Evolutionary conservation across 2,329 filamentous ascomycete genomes (phyloP).

Genomic region (Pseudopyricularia javanii): DNA sequence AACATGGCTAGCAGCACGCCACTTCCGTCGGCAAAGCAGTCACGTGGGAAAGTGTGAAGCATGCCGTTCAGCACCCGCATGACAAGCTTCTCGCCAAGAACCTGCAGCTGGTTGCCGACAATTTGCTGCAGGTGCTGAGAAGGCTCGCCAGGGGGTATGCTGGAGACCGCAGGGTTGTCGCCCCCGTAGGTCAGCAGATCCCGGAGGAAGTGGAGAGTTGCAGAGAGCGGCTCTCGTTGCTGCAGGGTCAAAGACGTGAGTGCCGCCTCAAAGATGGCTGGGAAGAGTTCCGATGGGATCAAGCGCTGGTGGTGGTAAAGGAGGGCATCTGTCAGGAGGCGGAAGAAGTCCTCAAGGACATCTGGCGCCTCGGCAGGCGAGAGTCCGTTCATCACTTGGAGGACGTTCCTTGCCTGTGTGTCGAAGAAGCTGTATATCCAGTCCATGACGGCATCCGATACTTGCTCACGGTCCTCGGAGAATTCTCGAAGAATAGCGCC

Average conservation of each 20-base stretch:
- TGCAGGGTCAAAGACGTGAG: conserved; percentile 78
- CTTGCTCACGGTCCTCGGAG: conserved; percentile 75
- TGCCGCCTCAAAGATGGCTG: conserved; percentile 76
- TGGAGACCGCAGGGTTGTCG: conserved; percentile 55
- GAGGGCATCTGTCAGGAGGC: conserved; percentile 79
- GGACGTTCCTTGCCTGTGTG: conserved; percentile 78
- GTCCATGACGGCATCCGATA: conserved; percentile 69
- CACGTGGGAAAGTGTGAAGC: conserved; percentile 97
- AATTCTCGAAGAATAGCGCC: conserved; percentile 92
- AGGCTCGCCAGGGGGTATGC: conserved; percentile 33
- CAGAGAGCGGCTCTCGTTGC: conserved; percentile 82
- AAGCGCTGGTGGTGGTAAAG: conserved; percentile 84
- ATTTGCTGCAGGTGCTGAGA: conserved; percentile 51
- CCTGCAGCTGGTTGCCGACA: conserved; percentile 58
- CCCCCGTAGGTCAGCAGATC: conserved; percentile 85
- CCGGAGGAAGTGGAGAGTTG: conserved; percentile 83
- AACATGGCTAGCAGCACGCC: conserved; percentile 86
- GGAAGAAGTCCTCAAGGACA: conserved; percentile 94
- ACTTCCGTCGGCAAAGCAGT: conserved; percentile 90
- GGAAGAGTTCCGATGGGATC: conserved; percentile 65
- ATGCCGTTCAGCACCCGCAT: conserved; percentile 90
- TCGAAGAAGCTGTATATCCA: conserved; percentile 94
- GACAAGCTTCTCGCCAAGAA: conserved; percentile 65
- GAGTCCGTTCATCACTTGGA: conserved; percentile 79
- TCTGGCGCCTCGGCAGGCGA: conserved; percentile 61